Evolutionary conservation across 2,329 filamentous ascomycete genomes (phyloP).

Genomic region (Penicillium polonicum): DNA sequence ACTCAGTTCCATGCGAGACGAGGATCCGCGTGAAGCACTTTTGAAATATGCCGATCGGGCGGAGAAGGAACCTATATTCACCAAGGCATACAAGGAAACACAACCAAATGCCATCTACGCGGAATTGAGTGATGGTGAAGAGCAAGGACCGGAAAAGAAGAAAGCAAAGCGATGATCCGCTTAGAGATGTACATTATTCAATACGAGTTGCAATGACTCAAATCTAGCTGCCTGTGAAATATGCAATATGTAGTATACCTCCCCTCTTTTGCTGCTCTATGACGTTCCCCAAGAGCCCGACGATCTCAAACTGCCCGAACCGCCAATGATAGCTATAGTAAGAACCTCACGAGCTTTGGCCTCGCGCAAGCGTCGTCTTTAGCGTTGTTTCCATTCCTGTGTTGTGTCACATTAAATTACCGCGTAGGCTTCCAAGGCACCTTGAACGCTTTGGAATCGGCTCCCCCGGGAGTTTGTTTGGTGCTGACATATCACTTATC

Average conservation of each 20-base stretch:
- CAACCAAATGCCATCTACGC: conserved; percentile 92
- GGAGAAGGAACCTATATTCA: conserved; percentile 90
- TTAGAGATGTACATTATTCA: not conserved
- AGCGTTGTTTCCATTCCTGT: conserved; percentile 3
- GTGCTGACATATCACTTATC: conserved; percentile 26
- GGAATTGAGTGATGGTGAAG: conserved; percentile 79
- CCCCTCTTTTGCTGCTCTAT: conserved; percentile 18
- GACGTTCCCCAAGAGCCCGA: conserved; percentile 16
- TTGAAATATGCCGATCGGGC: conserved; percentile 93
- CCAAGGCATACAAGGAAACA: conserved; percentile 86
- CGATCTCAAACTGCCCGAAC: conserved; percentile 11
- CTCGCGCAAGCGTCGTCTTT: conserved; percentile 6
- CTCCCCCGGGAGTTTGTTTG: not conserved
- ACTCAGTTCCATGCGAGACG: conserved; percentile 87
- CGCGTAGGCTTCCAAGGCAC: not conserved
- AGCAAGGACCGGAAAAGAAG: conserved; percentile 67
- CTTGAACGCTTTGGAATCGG: not conserved
- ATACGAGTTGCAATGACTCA: not conserved
- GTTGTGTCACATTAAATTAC: not conserved
- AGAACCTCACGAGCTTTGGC: conserved; percentile 14
- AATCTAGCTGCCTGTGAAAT: not conserved
- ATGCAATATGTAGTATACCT: not conserved
- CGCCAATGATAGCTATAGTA: conserved; percentile 12
- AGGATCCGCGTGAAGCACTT: conserved; percentile 90
- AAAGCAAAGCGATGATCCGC: conserved; percentile 38